Conservation (phyloP, 1,139 yeast species). For the Nakaseomyces sp. region DNA sequence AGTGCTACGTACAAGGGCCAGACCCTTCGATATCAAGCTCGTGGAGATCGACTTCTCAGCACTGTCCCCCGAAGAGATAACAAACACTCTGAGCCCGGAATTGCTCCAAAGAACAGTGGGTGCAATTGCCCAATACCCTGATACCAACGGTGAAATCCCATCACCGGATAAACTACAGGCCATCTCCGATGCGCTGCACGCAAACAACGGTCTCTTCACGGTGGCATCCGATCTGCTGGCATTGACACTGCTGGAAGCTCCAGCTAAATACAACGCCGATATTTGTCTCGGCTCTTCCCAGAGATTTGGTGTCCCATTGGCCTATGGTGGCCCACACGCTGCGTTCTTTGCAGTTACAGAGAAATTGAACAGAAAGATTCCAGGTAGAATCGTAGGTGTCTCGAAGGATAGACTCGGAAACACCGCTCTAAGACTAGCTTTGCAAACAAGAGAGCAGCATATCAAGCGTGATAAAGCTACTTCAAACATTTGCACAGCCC, state of each 20-base stretch:
- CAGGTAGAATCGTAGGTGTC: constrained; percentile 92
- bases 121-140: constrained; percentile 83
- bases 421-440: constrained; percentile 79
- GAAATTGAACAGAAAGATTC: constrained; percentile 80
- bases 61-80: constrained; percentile 15
- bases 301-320: constrained; percentile 95
- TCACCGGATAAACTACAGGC: constrained; percentile 40
- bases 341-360: constrained; percentile 86
- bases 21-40: constrained; percentile 60
- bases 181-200: constrained; percentile 60
- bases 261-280: constrained; percentile 82
- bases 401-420: constrained; percentile 88
- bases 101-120: constrained; percentile 43
- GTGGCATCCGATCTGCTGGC: constrained; percentile 90
- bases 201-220: constrained; percentile 63
- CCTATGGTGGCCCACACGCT: constrained; percentile 98
- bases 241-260: constrained; percentile 74
- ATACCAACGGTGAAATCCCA: constrained; percentile 67
- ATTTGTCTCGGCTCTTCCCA: constrained; percentile 89
- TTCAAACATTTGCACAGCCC: constrained; percentile 95
- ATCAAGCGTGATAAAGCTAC: constrained; percentile 97
- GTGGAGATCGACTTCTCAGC: constrained; percentile 46
- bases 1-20: constrained; percentile 72
- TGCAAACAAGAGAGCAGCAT: constrained; percentile 97
- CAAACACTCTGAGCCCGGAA: constrained; percentile 9